phyloP scores from a whole-genome alignment of 805 yeast genomes.

The Deakozyma indianensis region DNA sequence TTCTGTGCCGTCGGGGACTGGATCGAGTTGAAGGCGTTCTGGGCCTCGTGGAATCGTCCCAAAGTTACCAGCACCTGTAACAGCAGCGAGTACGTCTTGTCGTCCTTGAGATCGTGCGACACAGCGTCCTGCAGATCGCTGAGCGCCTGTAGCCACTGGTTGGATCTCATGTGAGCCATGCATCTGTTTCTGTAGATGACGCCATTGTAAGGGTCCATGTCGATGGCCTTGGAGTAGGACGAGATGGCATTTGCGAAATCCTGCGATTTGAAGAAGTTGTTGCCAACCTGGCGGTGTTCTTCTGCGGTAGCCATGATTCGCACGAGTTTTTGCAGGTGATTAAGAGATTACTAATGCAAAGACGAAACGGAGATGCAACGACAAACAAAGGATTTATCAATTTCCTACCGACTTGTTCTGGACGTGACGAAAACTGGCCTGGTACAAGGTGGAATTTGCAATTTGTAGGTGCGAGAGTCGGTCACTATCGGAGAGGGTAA shows the following conservation, averaged over 20 bases:
- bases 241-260: constrained; percentile 19
- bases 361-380: too few relatives aligned
- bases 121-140: constrained; percentile 20
- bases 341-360: too few relatives aligned
- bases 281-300: constrained; percentile 23
- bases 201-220: constrained; percentile 22
- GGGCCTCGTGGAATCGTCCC: constrained; percentile 23
- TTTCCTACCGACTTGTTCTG: too few relatives aligned
- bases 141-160: constrained; percentile 20
- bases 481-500: too few relatives aligned
- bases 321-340: too few relatives aligned
- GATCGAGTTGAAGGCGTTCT: constrained; percentile 13
- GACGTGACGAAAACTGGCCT: too few relatives aligned
- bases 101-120: constrained; percentile 17
- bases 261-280: constrained; percentile 23
- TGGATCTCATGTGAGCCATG: constrained; percentile 24
- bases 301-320: constrained; percentile 10
- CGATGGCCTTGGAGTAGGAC: constrained; percentile 22
- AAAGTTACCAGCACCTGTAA: constrained; percentile 22
- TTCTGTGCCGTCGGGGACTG: constrained; percentile 10
- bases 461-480: too few relatives aligned
- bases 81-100: constrained; percentile 22
- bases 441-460: too few relatives aligned
- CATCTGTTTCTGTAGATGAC: constrained; percentile 25
- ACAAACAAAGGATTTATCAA: too few relatives aligned